A percentile compares a stretch with the other conserved stretches of the same genome.
Conservation (phyloP, 352 stramenopile genomes). For the Phytophthora rubi region DNA sequence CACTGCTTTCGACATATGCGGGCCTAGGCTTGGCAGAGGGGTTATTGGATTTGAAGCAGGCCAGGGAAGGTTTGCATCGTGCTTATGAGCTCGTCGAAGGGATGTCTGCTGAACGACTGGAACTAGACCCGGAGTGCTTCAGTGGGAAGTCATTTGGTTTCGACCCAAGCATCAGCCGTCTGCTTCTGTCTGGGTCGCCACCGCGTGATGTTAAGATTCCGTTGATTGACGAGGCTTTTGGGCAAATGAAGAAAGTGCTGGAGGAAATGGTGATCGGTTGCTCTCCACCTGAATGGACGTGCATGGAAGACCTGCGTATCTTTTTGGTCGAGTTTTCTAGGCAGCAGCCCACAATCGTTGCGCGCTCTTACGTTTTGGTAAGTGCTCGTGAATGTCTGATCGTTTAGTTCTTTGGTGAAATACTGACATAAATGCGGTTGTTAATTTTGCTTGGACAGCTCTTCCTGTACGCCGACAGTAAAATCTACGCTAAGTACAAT, state of each 20-base stretch:
- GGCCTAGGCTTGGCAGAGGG: conserved; percentile 56
- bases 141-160: conserved; percentile 76
- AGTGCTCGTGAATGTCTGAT: conserved; percentile 13
- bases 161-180: conserved; percentile 73
- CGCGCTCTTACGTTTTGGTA: conserved; percentile 85
- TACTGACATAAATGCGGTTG: conserved; percentile 14
- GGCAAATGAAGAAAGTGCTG: conserved; percentile 60
- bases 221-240: conserved; percentile 55
- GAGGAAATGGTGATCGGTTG: conserved; percentile 65
- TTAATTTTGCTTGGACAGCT: conserved; percentile 44
- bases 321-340: conserved; percentile 81
- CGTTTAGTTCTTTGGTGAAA: conserved; percentile 5
- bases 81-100: conserved; percentile 50
- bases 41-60: conserved; percentile 47
- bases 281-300: conserved; percentile 63
- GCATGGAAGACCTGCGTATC: conserved; percentile 83
- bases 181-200: conserved; percentile 72
- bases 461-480: conserved; percentile 86
- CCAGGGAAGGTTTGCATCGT: conserved; percentile 47
- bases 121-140: conserved; percentile 73
- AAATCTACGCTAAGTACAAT: conserved; percentile 84
- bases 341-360: conserved; percentile 72
- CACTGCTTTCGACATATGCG: conserved; percentile 52
- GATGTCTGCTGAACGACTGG: conserved; percentile 64
- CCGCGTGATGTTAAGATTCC: conserved; percentile 77